These are phyloP conservation scores for Prunella vulgaris DNA, from an alignment of 257 asterid species.

Conservation along the genomic window DNA sequence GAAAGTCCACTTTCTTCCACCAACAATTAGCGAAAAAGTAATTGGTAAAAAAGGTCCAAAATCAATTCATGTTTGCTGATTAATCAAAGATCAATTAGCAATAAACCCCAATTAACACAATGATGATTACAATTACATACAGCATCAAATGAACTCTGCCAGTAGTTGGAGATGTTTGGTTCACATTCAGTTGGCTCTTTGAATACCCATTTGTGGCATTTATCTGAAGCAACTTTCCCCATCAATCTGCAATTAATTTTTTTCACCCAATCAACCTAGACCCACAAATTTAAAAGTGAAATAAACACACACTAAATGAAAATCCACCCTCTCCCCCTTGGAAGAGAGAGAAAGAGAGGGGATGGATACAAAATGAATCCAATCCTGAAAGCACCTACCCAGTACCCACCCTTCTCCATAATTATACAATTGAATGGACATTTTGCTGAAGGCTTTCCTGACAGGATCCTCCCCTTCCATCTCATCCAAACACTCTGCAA, in stretches of 20 bases:
- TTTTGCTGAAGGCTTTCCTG: constrained; percentile 97
- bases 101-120: not conserved
- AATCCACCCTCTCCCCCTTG: not conserved
- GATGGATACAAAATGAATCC: constrained; percentile 33
- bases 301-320: constrained; percentile 21
- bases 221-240: constrained; percentile 99
- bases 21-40: constrained; percentile 22
- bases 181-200: constrained; percentile 97
- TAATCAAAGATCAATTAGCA: constrained; percentile 24
- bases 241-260: constrained; percentile 82
- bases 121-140: constrained; percentile 40
- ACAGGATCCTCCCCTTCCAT: constrained; percentile 90
- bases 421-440: constrained; percentile 98
- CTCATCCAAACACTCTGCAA: constrained; percentile 69
- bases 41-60: constrained; percentile 13
- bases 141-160: constrained; percentile 99
- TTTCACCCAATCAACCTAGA: constrained; percentile 33
- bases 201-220: constrained; percentile 99
- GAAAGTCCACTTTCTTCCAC: constrained; percentile 27
- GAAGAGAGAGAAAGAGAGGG: constrained; percentile 25
- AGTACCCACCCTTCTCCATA: constrained; percentile 99
- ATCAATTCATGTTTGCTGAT: constrained; percentile 22
- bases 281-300: not conserved
- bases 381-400: constrained; percentile 71
- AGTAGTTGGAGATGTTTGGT: constrained; percentile 93